Percentiles rank a stretch among this genome's conserved stretches.
phyloP scores from a whole-genome alignment of 306 rosid genomes.

The Castanea sativa region DNA sequence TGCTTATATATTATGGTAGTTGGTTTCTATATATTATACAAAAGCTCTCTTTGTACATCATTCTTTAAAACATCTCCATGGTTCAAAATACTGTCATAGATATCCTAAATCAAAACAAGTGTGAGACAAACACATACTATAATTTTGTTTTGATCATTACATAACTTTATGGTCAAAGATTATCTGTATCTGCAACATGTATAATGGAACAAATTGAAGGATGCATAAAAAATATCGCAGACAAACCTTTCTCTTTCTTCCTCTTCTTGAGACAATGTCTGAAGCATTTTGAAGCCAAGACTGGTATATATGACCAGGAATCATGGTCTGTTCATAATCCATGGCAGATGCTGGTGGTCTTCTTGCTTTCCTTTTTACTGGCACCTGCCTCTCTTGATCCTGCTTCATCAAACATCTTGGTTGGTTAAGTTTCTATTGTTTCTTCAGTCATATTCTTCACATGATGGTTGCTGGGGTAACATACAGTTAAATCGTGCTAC shows the following conservation, averaged over 20 bases:
- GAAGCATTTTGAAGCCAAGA: constrained; percentile 74
- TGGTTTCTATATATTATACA: neutral
- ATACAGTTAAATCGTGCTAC: constrained; percentile 27
- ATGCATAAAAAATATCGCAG: constrained; percentile 15
- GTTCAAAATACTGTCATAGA: neutral
- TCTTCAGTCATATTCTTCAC: neutral
- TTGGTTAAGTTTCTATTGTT: constrained; percentile 8
- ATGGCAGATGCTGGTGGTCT: constrained; percentile 29
- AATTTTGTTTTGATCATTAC: neutral
- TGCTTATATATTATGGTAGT: constrained; percentile 2
- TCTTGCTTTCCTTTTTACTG: constrained; percentile 50
- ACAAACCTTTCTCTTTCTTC: constrained; percentile 69
- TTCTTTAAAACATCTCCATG: neutral
- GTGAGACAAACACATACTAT: neutral
- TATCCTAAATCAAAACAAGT: neutral
- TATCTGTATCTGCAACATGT: neutral
- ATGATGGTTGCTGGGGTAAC: neutral
- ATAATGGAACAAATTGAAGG: constrained; percentile 12
- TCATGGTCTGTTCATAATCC: constrained; percentile 74
- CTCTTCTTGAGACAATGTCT: constrained; percentile 54
- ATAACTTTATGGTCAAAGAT: neutral
- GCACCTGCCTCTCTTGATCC: constrained; percentile 36
- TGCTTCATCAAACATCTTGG: constrained; percentile 34
- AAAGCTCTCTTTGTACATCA: neutral
- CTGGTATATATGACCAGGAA: constrained; percentile 69